A percentile compares a stretch with the other conserved stretches of the same genome.
These are phyloP conservation scores for Talaromyces sp. DNA, from an alignment of 2,329 filamentous ascomycete species.

Conservation along the genomic window DNA sequence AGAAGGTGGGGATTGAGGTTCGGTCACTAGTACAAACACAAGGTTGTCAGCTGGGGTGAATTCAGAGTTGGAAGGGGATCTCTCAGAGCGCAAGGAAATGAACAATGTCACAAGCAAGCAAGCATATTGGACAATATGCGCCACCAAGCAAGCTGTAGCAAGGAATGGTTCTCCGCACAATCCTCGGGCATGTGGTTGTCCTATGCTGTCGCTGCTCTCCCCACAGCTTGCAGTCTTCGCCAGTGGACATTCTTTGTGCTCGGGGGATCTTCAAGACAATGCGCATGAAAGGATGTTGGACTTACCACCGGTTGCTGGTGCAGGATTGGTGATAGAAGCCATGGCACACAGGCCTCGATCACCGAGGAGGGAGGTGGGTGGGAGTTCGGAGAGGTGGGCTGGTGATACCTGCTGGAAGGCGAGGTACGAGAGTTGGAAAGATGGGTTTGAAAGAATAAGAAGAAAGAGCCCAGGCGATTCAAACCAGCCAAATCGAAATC, in stretches of 20 bases:
- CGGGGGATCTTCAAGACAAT: not conserved
- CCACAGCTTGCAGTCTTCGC: not conserved
- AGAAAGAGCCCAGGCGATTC: constrained; percentile 3
- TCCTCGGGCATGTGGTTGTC: not conserved
- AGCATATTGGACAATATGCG: not conserved
- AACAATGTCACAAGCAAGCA: not conserved
- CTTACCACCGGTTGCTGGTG: constrained; percentile 10
- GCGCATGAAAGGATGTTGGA: not conserved
- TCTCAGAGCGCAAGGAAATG: not conserved
- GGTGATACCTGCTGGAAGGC: constrained; percentile 5
- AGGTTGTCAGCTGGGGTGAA: constrained; percentile 11
- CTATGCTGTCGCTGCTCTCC: not conserved
- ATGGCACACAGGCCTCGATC: constrained; percentile 13
- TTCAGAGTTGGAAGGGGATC: not conserved
- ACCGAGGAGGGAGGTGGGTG: not conserved
- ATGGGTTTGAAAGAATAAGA: not conserved
- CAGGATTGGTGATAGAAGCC: constrained; percentile 17
- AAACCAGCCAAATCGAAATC: constrained; percentile 12
- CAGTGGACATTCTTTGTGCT: not conserved
- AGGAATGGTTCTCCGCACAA: not conserved
- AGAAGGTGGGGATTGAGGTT: constrained; percentile 33
- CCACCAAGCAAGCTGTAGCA: not conserved
- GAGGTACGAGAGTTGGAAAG: not conserved
- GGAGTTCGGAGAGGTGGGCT: not conserved
- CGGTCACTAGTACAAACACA: constrained; percentile 17